Percentiles rank a stretch among this genome's conserved stretches.
Conservation (phyloP, 2,329 filamentous ascomycete species). For the Diplodia intermedia region DNA sequence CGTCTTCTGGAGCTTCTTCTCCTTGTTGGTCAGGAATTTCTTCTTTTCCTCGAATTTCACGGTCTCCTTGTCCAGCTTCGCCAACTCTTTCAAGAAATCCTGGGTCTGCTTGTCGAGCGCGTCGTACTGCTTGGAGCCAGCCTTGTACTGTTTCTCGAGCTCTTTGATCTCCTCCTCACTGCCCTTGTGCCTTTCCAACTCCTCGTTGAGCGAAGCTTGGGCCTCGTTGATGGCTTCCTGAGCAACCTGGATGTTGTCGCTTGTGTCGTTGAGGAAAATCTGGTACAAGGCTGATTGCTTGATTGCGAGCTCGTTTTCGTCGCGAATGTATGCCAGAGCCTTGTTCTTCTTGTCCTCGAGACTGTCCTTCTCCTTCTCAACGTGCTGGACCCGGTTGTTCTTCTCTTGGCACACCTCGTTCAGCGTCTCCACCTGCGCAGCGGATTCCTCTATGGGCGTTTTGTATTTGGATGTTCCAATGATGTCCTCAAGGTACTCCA, state of each 20-base stretch:
- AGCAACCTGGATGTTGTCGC: conserved; percentile 86
- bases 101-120: conserved; percentile 82
- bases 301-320: conserved; percentile 89
- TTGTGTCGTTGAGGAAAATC: conserved; percentile 85
- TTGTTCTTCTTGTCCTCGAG: conserved; percentile 97
- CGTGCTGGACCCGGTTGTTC: conserved; percentile 91
- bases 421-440: conserved; percentile 84
- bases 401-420: conserved; percentile 97
- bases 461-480: conserved; percentile 99
- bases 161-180: conserved; percentile 89
- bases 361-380: conserved; percentile 93
- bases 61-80: conserved; percentile 92
- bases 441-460: conserved; percentile 92
- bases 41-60: conserved; percentile 98
- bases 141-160: conserved; percentile 83
- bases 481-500: conserved; percentile 98
- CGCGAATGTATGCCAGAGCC: conserved; percentile 83
- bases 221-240: conserved; percentile 91
- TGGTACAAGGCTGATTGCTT: conserved; percentile 95
- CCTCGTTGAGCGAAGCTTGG: conserved; percentile 82
- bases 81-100: conserved; percentile 80
- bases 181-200: conserved; percentile 90
- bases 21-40: conserved; percentile 89
- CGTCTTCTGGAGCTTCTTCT: conserved; percentile 92
- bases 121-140: conserved; percentile 83